phyloP scores from a whole-genome alignment of 768 basidiomycete genomes.

The Tephrocybe sp. region DNA sequence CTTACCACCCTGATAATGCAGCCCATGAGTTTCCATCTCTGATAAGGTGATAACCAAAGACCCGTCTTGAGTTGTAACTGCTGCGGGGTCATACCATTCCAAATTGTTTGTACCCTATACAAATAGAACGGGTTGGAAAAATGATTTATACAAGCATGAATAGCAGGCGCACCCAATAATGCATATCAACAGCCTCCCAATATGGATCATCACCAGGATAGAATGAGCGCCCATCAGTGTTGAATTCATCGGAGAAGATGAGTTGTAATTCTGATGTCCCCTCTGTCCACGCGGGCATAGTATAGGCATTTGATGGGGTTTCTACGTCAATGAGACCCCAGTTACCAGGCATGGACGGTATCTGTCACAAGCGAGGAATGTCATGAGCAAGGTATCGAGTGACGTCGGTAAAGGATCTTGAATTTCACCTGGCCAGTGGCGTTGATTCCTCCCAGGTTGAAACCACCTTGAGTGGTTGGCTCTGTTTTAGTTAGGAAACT shows the following conservation, averaged over 20 bases:
- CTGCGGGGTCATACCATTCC: constrained; percentile 87
- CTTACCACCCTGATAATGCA: constrained; percentile 70
- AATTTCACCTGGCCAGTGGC: constrained; percentile 50
- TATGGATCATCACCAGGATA: constrained; percentile 85
- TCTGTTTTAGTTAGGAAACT: constrained; percentile 25
- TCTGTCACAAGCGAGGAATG: constrained; percentile 26
- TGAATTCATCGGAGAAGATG: constrained; percentile 81
- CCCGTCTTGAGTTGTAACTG: constrained; percentile 73
- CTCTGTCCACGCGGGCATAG: constrained; percentile 54
- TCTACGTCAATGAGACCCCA: constrained; percentile 54
- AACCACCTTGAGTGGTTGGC: constrained; percentile 28
- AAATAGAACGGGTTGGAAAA: constrained; percentile 20
- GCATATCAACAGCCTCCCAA: constrained; percentile 77
- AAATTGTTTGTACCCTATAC: constrained; percentile 59
- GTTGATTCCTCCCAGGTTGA: constrained; percentile 55
- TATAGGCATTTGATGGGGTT: constrained; percentile 54
- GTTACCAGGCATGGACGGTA: constrained; percentile 58
- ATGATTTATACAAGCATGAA: neutral
- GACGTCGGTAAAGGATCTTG: constrained; percentile 9
- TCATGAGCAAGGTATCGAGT: constrained; percentile 8
- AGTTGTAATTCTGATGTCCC: constrained; percentile 47
- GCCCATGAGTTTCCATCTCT: constrained; percentile 59
- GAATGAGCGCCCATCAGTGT: constrained; percentile 67
- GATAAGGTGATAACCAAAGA: constrained; percentile 70
- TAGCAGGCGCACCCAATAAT: constrained; percentile 61